Conservation (phyloP, 1,139 yeast species). For the Meyerozyma athensensis region DNA sequence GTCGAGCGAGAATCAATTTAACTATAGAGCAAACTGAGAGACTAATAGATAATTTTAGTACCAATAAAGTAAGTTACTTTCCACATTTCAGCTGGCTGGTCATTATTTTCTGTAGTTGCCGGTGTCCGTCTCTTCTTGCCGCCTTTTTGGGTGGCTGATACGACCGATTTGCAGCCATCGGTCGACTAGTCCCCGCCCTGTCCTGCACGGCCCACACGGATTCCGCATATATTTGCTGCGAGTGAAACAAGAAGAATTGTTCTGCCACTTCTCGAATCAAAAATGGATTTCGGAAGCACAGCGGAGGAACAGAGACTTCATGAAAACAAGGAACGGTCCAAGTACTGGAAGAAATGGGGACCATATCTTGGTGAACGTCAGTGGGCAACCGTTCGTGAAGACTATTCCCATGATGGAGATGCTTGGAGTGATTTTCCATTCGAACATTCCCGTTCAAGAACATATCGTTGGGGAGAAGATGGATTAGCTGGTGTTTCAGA, state of each 20-base stretch:
- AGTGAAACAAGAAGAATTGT: slow-evolving; percentile 3
- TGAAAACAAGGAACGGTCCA: slow-evolving; percentile 52
- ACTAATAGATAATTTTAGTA: no score
- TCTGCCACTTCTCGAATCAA: background rate
- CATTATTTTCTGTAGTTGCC: no score
- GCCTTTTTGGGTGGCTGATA: no score
- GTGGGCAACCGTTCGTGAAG: slow-evolving; percentile 95
- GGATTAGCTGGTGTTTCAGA: slow-evolving; percentile 92
- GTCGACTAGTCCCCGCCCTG: background rate
- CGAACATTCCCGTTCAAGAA: slow-evolving; percentile 78
- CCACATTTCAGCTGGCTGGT: no score
- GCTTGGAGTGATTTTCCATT: slow-evolving; percentile 93
- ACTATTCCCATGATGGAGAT: slow-evolving; percentile 80
- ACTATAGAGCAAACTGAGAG: no score
- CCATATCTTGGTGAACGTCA: slow-evolving; percentile 87
- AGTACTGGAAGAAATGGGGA: slow-evolving; percentile 89
- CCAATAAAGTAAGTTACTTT: no score
- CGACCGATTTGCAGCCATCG: background rate
- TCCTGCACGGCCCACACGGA: background rate
- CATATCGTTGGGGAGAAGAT: slow-evolving; percentile 96
- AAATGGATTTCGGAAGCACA: slow-evolving; percentile 16
- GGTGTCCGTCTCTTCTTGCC: no score
- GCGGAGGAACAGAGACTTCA: slow-evolving; percentile 68
- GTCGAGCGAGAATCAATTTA: background rate
- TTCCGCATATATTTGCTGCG: background rate